Conservation (phyloP, 768 basidiomycete genomes). For the Mycena polygramma region DNA sequence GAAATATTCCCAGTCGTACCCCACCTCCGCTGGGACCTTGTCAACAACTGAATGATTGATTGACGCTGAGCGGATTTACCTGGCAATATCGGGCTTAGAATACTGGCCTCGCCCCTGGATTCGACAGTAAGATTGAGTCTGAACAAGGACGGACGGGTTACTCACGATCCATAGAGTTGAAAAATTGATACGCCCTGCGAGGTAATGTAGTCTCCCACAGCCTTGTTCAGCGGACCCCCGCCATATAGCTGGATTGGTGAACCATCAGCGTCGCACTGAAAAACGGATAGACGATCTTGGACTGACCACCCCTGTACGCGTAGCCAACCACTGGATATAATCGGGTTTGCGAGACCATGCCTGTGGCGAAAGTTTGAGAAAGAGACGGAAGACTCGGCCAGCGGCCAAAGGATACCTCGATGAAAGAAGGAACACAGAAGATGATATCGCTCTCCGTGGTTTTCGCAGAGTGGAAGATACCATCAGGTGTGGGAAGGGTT, state of each 20-base stretch:
- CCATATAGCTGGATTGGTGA: constrained; percentile 45
- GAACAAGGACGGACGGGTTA: background rate
- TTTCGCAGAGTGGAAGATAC: constrained; percentile 38
- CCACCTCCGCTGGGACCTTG: background rate
- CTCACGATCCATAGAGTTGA: constrained; percentile 39
- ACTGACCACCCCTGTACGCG: constrained; percentile 23
- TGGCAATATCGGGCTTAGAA: constrained; percentile 36
- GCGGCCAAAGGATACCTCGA: constrained; percentile 45
- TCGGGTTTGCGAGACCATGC: constrained; percentile 43
- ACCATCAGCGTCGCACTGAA: background rate
- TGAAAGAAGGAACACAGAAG: constrained; percentile 45
- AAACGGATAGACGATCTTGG: background rate
- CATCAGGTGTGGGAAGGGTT: constrained; percentile 41
- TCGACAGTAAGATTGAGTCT: background rate
- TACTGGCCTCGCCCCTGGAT: constrained; percentile 31
- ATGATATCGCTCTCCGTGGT: constrained; percentile 41
- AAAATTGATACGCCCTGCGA: constrained; percentile 5
- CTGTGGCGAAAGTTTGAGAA: constrained; percentile 21
- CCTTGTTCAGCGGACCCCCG: constrained; percentile 51
- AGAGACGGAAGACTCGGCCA: constrained; percentile 30
- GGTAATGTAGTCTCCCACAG: background rate
- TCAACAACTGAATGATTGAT: background rate
- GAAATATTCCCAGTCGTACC: constrained; percentile 42
- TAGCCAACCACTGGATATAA: constrained; percentile 36
- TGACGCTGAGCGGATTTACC: background rate